Conservation (phyloP, 345 rosid species). For the Eucalyptus tenuipes region DNA sequence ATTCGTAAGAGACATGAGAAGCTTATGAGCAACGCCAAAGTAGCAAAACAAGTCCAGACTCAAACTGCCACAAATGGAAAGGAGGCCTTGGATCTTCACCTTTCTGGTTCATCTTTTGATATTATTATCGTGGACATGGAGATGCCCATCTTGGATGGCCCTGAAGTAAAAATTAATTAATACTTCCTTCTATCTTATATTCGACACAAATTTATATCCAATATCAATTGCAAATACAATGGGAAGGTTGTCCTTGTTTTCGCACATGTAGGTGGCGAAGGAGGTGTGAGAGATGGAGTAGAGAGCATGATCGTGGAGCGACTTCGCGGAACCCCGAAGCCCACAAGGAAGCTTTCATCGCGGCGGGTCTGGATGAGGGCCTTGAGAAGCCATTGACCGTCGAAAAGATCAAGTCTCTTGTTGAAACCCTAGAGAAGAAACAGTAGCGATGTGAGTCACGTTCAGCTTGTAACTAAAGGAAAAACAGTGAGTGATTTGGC, state of each 20-base stretch:
- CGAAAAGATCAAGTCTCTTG: neutral
- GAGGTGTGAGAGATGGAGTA: slow-evolving; percentile 12
- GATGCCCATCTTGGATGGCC: slow-evolving; percentile 28
- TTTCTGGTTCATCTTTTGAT: slow-evolving; percentile 3
- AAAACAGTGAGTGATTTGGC: neutral
- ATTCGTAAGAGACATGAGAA: neutral
- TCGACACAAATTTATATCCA: neutral
- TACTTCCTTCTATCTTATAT: neutral
- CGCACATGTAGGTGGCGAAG: slow-evolving; percentile 3
- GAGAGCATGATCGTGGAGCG: slow-evolving; percentile 11
- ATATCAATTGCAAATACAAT: neutral
- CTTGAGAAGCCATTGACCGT: slow-evolving; percentile 10
- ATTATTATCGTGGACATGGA: slow-evolving; percentile 23
- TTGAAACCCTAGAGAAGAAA: neutral
- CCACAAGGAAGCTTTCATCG: neutral
- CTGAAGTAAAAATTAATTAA: neutral
- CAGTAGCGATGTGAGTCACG: neutral
- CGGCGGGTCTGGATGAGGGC: slow-evolving; percentile 12
- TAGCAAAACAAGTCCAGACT: neutral
- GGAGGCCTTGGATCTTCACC: slow-evolving; percentile 18
- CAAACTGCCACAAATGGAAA: slow-evolving; percentile 10
- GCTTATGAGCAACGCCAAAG: neutral
- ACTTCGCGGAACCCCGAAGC: neutral
- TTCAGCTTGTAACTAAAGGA: neutral
- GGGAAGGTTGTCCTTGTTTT: neutral